A percentile compares a stretch with the other conserved stretches of the same genome.
These are phyloP conservation scores for Neodidymelliopsis sp. DNA, from an alignment of 2,329 filamentous ascomycete genomes.

Conservation along the genomic window DNA sequence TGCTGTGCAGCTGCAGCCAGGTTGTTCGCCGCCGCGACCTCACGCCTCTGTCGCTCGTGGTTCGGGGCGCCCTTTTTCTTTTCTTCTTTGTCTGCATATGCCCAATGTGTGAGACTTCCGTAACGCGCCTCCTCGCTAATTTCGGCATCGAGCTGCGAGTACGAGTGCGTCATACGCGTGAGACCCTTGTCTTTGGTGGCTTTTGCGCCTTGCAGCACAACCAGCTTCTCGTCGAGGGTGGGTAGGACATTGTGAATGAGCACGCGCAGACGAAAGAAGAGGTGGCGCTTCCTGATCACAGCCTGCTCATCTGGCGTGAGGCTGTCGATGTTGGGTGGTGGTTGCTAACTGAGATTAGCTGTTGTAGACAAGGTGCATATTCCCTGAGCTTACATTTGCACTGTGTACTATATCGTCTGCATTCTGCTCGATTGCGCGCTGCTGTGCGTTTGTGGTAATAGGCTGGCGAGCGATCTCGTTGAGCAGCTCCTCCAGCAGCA, in stretches of 20 bases:
- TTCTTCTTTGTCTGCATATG: constrained; percentile 80
- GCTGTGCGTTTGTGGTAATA: constrained; percentile 49
- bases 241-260: constrained; percentile 85
- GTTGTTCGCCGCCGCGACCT: constrained; percentile 77
- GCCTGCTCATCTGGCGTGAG: constrained; percentile 48
- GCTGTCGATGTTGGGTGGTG: constrained; percentile 34
- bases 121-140: constrained; percentile 94
- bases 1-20: constrained; percentile 73
- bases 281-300: constrained; percentile 72
- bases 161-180: constrained; percentile 83
- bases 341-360: constrained; percentile 37
- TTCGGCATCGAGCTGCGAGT: constrained; percentile 84
- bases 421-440: constrained; percentile 34
- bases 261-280: constrained; percentile 79
- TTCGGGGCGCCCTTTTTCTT: constrained; percentile 65
- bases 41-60: constrained; percentile 77
- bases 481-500: constrained; percentile 79
- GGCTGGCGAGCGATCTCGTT: constrained; percentile 63
- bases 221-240: constrained; percentile 96
- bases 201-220: constrained; percentile 91
- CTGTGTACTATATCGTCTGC: constrained; percentile 49
- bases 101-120: constrained; percentile 93
- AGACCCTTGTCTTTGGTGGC: constrained; percentile 88
- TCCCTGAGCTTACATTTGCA: constrained; percentile 51
- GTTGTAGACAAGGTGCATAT: constrained; percentile 25